These are phyloP conservation scores for Cinchona pubescens DNA, from an alignment of 257 asterid species.

Conservation along the genomic window DNA sequence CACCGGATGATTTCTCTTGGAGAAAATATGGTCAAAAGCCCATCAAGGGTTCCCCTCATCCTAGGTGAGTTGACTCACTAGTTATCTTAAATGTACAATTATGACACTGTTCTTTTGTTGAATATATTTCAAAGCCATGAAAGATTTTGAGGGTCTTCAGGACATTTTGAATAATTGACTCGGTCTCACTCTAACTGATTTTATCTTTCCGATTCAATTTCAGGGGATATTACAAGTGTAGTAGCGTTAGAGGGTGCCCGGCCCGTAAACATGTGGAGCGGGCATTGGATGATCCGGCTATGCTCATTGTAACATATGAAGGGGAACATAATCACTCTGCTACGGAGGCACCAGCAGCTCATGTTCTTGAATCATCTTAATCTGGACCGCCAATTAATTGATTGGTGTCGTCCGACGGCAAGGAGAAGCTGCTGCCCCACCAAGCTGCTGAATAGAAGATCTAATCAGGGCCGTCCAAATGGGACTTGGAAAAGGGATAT, in stretches of 20 bases:
- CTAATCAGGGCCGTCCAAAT: constrained; percentile 7
- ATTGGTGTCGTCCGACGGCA: not conserved
- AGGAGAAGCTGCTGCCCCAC: not conserved
- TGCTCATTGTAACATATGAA: constrained; percentile 83
- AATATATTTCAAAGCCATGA: not conserved
- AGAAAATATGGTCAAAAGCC: constrained; percentile 93
- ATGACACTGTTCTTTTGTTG: not conserved
- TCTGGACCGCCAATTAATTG: not conserved
- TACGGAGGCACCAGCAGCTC: constrained; percentile 29
- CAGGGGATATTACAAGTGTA: constrained; percentile 93
- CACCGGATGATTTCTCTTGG: constrained; percentile 88
- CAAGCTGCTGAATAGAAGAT: not conserved
- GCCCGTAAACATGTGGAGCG: constrained; percentile 90
- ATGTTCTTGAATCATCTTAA: constrained; percentile 36
- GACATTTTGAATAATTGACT: not conserved
- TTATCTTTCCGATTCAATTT: not conserved
- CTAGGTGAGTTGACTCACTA: constrained; percentile 47
- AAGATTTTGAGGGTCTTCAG: not conserved
- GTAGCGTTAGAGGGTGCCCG: constrained; percentile 88
- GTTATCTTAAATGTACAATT: not conserved
- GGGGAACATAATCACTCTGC: constrained; percentile 77
- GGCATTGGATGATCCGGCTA: constrained; percentile 76
- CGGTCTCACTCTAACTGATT: not conserved
- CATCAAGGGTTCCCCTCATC: constrained; percentile 93
- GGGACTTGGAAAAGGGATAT: too few relatives aligned